Evolutionary conservation across 2,329 filamentous ascomycete genomes (phyloP).

Genomic region (Anthostomella pinea): DNA sequence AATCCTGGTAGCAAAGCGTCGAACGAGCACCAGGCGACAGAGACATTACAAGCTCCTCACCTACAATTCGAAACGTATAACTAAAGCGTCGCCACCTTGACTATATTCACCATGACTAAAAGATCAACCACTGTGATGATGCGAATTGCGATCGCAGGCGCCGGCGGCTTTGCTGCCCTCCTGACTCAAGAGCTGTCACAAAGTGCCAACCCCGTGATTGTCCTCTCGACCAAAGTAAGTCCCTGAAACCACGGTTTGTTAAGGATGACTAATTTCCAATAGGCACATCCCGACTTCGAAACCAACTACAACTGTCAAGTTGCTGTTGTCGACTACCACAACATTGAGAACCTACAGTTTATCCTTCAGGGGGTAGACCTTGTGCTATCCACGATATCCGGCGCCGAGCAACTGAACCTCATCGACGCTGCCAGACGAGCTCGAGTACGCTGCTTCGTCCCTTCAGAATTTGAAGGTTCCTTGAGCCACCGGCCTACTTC

Average conservation of each 20-base stretch:
- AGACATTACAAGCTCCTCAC: slow-evolving; percentile 13
- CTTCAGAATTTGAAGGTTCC: slow-evolving; percentile 71
- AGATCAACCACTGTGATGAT: slow-evolving; percentile 42
- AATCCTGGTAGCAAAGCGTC: slow-evolving; percentile 13
- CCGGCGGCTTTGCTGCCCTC: slow-evolving; percentile 55
- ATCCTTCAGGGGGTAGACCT: slow-evolving; percentile 70
- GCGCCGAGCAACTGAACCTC: slow-evolving; percentile 63
- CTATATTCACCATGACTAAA: slow-evolving; percentile 22
- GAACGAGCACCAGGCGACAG: slow-evolving; percentile 13
- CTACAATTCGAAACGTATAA: slow-evolving; percentile 10
- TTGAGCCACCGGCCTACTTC: slow-evolving; percentile 49
- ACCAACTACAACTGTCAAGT: slow-evolving; percentile 60
- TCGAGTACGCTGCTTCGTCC: slow-evolving; percentile 66
- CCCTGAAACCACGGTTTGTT: neutral
- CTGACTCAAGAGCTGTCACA: slow-evolving; percentile 59
- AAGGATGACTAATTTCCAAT: slow-evolving; percentile 13
- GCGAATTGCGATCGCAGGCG: slow-evolving; percentile 61
- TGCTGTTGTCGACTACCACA: slow-evolving; percentile 64
- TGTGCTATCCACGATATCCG: slow-evolving; percentile 71
- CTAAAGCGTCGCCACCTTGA: slow-evolving; percentile 8
- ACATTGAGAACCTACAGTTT: slow-evolving; percentile 57
- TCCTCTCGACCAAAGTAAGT: slow-evolving; percentile 66
- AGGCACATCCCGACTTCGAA: slow-evolving; percentile 55
- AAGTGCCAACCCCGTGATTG: slow-evolving; percentile 65
- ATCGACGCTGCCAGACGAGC: slow-evolving; percentile 68